Evolutionary conservation across 768 basidiomycete genomes (phyloP).

Genomic region (Amanita fuliginea): DNA sequence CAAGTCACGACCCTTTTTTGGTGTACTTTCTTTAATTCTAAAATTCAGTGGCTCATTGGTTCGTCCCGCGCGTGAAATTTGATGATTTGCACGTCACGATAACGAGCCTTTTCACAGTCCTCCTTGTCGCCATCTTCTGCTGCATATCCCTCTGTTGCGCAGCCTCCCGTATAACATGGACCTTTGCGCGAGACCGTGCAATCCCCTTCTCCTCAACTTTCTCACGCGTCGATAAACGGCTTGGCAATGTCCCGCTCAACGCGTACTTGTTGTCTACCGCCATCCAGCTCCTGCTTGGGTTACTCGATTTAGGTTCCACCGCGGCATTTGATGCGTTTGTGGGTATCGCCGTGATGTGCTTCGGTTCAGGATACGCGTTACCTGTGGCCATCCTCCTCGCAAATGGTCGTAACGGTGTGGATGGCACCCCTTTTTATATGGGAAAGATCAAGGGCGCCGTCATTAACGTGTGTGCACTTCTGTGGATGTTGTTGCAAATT

Average conservation of each 20-base stretch:
- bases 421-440: conserved; percentile 38
- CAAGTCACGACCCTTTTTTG: conserved; percentile 14
- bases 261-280: conserved; percentile 47
- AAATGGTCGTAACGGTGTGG: conserved; percentile 30
- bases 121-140: conserved; percentile 48
- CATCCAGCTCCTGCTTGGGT: conserved; percentile 48
- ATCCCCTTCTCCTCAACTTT: conserved; percentile 44
- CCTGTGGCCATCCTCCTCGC: conserved; percentile 44
- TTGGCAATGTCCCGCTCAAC: conserved; percentile 38
- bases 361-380: conserved; percentile 54
- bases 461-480: conserved; percentile 40
- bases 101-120: too few species aligned
- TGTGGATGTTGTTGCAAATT: conserved; percentile 53
- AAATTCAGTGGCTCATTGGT: conserved; percentile 32
- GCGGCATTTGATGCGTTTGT: conserved; percentile 62
- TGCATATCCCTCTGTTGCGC: conserved; percentile 57
- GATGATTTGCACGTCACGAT: too few species aligned
- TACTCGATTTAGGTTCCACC: conserved; percentile 26
- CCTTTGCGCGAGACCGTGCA: conserved; percentile 57
- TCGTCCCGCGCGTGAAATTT: conserved; percentile 10
- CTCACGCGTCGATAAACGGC: conserved; percentile 28
- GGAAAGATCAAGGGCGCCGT: conserved; percentile 28
- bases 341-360: conserved; percentile 55
- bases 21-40: not conserved
- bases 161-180: conserved; percentile 62